These are phyloP conservation scores for Boechera divaricarpa DNA, from an alignment of 345 rosid genomes.

Conservation along the genomic window DNA sequence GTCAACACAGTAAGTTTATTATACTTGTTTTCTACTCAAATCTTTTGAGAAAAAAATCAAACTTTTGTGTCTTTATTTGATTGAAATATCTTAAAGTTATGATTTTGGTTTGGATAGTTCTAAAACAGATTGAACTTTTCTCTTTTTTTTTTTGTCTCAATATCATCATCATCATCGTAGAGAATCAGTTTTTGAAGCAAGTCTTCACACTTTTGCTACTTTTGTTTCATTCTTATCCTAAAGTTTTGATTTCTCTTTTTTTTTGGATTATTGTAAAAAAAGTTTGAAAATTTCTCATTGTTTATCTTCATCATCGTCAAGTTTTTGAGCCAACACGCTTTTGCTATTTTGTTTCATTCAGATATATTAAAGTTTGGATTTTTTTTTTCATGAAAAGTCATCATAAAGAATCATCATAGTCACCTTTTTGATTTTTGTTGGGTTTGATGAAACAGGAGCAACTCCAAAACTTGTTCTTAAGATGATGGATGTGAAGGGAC, in stretches of 20 bases:
- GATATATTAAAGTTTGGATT: background rate
- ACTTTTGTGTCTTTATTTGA: background rate
- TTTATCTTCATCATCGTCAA: background rate
- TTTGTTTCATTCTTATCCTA: constrained; percentile 15
- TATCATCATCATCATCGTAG: background rate
- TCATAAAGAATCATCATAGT: constrained; percentile 33
- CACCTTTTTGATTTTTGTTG: constrained; percentile 6
- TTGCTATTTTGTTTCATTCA: background rate
- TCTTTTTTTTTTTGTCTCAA: background rate
- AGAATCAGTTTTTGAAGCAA: background rate
- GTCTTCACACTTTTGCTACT: constrained; percentile 10
- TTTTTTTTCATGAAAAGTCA: background rate
- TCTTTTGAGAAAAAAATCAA: background rate
- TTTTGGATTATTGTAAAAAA: background rate
- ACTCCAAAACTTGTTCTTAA: constrained; percentile 97
- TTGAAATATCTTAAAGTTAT: background rate
- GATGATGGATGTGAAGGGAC: constrained; percentile 97
- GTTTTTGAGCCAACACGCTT: constrained; percentile 3
- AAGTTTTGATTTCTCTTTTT: background rate
- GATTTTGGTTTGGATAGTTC: background rate
- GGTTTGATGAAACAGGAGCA: constrained; percentile 59
- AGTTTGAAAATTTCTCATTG: background rate
- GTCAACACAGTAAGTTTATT: constrained; percentile 67
- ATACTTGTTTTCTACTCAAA: no score
- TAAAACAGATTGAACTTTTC: background rate